Conservation (phyloP, 1,139 yeast species). For the Protomyces inouyei region DNA sequence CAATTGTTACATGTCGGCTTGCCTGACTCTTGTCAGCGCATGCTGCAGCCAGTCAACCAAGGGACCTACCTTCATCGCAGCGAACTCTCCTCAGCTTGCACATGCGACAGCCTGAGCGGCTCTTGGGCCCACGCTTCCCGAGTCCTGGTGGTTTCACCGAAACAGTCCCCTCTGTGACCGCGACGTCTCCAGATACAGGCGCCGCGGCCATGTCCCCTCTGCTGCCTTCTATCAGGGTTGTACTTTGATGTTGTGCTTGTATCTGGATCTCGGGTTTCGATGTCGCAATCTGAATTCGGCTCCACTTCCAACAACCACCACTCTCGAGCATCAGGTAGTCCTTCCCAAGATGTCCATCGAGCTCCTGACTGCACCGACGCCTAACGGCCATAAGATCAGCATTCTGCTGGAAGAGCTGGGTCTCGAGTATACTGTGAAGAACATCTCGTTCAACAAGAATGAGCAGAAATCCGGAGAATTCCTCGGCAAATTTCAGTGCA, state of each 20-base stretch:
- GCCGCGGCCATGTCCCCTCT: too few species aligned
- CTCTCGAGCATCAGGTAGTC: neutral
- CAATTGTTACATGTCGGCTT: neutral
- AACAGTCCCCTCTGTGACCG: too few species aligned
- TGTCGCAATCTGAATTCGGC: too few species aligned
- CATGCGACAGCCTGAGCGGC: neutral
- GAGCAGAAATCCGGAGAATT: constrained; percentile 51
- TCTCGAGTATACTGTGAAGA: constrained; percentile 46
- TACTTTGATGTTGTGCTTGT: too few species aligned
- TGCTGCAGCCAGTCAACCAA: neutral
- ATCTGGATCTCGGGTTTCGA: too few species aligned
- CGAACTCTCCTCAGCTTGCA: neutral
- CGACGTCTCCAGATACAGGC: too few species aligned
- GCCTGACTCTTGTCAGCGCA: neutral
- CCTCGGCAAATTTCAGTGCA: constrained; percentile 33
- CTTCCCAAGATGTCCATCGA: constrained; percentile 30
- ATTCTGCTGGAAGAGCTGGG: constrained; percentile 49
- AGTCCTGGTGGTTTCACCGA: neutral
- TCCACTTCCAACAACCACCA: too few species aligned
- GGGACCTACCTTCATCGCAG: neutral
- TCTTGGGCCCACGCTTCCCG: neutral
- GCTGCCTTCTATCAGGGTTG: too few species aligned
- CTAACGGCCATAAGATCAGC: constrained; percentile 54
- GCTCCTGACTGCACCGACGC: constrained; percentile 40
- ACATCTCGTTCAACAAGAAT: constrained; percentile 44